Percentiles rank a stretch among this genome's conserved stretches.
Conservation (phyloP, 2,329 filamentous ascomycete species). For the Stemphylium vesicarium region DNA sequence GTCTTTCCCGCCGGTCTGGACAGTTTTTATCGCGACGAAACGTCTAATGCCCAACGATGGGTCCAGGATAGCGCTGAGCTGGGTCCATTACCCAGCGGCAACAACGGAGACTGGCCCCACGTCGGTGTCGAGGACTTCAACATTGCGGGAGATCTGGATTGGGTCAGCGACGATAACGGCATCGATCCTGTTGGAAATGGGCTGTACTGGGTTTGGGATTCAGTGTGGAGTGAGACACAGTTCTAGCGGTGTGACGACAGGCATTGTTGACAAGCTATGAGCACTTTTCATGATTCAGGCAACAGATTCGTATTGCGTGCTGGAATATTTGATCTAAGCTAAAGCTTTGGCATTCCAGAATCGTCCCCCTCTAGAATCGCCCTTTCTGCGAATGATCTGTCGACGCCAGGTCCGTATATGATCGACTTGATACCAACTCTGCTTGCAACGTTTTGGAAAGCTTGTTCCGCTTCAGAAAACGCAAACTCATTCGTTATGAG, state of each 20-base stretch:
- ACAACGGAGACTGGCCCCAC: not conserved
- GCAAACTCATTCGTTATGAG: constrained; percentile 51
- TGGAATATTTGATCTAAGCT: no score
- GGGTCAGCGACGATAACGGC: constrained; percentile 9
- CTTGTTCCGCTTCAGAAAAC: constrained; percentile 57
- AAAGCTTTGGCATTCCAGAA: no score
- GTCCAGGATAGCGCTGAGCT: not conserved
- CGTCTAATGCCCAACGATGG: not conserved
- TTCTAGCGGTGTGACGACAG: not conserved
- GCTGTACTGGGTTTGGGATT: constrained; percentile 25
- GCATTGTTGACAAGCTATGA: no score
- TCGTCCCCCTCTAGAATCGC: no score
- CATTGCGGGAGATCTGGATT: not conserved
- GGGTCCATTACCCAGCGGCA: not conserved
- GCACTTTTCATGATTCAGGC: no score
- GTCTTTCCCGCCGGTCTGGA: not conserved
- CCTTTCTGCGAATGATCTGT: no score
- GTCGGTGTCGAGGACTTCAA: not conserved
- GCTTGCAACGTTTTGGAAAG: constrained; percentile 41
- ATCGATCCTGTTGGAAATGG: constrained; percentile 14
- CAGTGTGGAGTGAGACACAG: constrained; percentile 14
- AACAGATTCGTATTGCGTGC: no score
- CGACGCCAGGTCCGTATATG: no score
- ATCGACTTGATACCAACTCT: no score
- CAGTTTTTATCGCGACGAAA: not conserved